These are phyloP conservation scores for Curvularia verruculosa DNA, from an alignment of 2,329 filamentous ascomycete genomes.

Conservation along the genomic window DNA sequence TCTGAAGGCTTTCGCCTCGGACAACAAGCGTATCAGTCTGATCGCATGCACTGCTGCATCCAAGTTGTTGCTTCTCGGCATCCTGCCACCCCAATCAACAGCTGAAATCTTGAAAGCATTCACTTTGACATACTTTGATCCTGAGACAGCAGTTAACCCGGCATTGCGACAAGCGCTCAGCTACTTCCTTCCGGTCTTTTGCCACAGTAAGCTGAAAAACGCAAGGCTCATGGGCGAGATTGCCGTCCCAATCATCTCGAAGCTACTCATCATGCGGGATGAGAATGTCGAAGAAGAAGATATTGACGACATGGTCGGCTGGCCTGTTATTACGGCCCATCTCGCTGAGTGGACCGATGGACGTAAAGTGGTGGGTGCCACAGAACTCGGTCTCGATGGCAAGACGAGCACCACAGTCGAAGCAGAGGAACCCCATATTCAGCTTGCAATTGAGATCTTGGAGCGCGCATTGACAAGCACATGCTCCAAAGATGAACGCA, in stretches of 20 bases:
- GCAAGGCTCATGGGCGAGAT: slow-evolving; percentile 80
- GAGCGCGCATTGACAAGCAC: slow-evolving; percentile 72
- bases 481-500: slow-evolving; percentile 80
- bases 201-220: slow-evolving; percentile 82
- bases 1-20: slow-evolving; percentile 72
- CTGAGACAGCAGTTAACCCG: slow-evolving; percentile 78
- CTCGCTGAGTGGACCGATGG: slow-evolving; percentile 96
- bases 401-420: slow-evolving; percentile 64
- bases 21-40: slow-evolving; percentile 75
- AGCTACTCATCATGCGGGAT: slow-evolving; percentile 64
- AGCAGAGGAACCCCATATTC: slow-evolving; percentile 79
- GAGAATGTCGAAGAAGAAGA: slow-evolving; percentile 75
- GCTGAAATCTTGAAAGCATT: slow-evolving; percentile 82
- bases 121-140: slow-evolving; percentile 87
- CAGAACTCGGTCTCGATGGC: slow-evolving; percentile 48
- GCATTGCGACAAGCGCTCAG: slow-evolving; percentile 83
- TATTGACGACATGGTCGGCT: slow-evolving; percentile 72
- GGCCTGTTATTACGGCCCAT: slow-evolving; percentile 78
- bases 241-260: slow-evolving; percentile 74
- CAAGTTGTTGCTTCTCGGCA: slow-evolving; percentile 83
- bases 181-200: slow-evolving; percentile 95
- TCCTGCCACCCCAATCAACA: slow-evolving; percentile 58
- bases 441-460: slow-evolving; percentile 77
- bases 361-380: slow-evolving; percentile 72
- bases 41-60: slow-evolving; percentile 81